phyloP scores from a whole-genome alignment of 768 basidiomycete species.

The Leccinum aurantiacum region DNA sequence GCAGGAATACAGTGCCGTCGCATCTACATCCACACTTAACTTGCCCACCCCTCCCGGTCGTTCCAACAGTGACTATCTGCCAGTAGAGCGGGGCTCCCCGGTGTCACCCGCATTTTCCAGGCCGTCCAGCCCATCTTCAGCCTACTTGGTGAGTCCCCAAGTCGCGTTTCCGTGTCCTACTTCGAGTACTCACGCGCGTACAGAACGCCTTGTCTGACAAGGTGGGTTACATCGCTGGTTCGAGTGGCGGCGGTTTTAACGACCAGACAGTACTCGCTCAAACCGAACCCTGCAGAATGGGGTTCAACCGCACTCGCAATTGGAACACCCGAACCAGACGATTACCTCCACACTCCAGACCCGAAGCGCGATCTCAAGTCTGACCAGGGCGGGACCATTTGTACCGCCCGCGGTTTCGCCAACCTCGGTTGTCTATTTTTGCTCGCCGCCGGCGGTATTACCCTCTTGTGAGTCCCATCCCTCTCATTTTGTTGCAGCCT shows the following conservation, averaged over 20 bases:
- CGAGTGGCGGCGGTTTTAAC: neutral
- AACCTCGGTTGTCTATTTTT: constrained; percentile 69
- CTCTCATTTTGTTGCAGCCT: neutral
- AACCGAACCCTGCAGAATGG: constrained; percentile 46
- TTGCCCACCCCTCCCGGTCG: constrained; percentile 16
- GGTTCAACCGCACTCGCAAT: constrained; percentile 47
- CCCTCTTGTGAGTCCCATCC: constrained; percentile 51
- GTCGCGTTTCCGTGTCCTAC: rapidly evolving
- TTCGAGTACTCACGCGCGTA: neutral
- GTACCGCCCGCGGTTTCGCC: constrained; percentile 58
- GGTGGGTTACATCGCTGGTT: constrained; percentile 10
- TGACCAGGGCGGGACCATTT: constrained; percentile 59
- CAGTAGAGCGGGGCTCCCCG: constrained; percentile 17
- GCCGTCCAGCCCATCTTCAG: constrained; percentile 29
- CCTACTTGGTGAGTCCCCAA: constrained; percentile 23
- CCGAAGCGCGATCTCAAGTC: constrained; percentile 51
- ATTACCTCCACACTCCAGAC: constrained; percentile 64
- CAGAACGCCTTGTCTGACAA: constrained; percentile 32
- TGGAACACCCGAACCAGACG: constrained; percentile 55
- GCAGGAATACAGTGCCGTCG: constrained; percentile 29
- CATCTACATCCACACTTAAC: constrained; percentile 25
- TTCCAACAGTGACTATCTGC: constrained; percentile 14
- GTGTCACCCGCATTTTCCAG: constrained; percentile 14
- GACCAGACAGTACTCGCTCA: constrained; percentile 37
- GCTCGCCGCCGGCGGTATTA: constrained; percentile 47